phyloP scores from a whole-genome alignment of 2,329 filamentous ascomycete species.

The Thermothelomyces thermophilus region DNA sequence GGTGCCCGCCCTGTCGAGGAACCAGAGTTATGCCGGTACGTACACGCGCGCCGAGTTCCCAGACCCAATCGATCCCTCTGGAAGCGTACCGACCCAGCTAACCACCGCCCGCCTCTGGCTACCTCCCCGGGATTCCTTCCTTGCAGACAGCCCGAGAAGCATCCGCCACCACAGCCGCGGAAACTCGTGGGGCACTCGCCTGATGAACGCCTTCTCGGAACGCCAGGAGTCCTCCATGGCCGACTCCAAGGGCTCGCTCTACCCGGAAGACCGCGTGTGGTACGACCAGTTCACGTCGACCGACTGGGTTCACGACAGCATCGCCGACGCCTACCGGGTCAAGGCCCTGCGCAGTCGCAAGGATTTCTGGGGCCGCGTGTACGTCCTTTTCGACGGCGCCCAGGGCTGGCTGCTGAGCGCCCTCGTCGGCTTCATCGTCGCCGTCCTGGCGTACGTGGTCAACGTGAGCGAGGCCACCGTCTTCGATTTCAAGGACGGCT shows the following conservation, averaged over 20 bases:
- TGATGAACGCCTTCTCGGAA: slow-evolving; percentile 56
- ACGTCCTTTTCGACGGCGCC: slow-evolving; percentile 72
- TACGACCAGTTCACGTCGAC: slow-evolving; percentile 98
- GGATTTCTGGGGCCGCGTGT: slow-evolving; percentile 74
- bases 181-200: slow-evolving; percentile 53
- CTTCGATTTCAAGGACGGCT: slow-evolving; percentile 88
- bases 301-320: slow-evolving; percentile 97
- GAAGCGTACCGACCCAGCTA: neutral
- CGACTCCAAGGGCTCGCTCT: slow-evolving; percentile 60
- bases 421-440: slow-evolving; percentile 79
- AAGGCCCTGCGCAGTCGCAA: slow-evolving; percentile 75
- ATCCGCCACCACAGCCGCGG: slow-evolving; percentile 49
- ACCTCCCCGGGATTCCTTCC: neutral
- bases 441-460: slow-evolving; percentile 78
- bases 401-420: slow-evolving; percentile 95
- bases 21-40: slow-evolving; percentile 28
- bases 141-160: slow-evolving; percentile 33
- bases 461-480: slow-evolving; percentile 78
- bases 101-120: slow-evolving; percentile 1
- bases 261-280: slow-evolving; percentile 84
- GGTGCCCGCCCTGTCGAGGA: slow-evolving; percentile 25
- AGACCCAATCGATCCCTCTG: neutral
- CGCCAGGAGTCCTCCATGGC: slow-evolving; percentile 48
- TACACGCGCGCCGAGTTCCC: slow-evolving; percentile 1
- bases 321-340: slow-evolving; percentile 85